These are phyloP conservation scores for Metschnikowia dekortorum DNA, from an alignment of 805 yeast species.

Conservation along the genomic window DNA sequence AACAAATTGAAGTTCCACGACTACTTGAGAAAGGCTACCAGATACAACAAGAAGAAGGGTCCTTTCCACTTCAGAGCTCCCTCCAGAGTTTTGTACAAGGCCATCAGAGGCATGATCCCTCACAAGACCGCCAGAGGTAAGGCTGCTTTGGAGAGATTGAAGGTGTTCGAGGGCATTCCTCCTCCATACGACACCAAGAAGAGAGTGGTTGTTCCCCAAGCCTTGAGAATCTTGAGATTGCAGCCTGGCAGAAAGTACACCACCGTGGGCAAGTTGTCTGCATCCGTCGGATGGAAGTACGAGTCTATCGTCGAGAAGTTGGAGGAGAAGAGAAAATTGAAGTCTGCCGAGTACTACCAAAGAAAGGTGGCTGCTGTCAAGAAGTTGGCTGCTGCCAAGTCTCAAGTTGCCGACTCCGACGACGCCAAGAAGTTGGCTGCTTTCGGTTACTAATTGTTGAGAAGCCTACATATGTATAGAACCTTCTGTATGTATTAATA, in stretches of 20 bases:
- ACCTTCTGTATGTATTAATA: conserved; percentile 15
- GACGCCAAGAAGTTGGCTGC: conserved; percentile 92
- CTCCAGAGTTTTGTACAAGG: conserved; percentile 99
- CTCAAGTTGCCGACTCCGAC: conserved; percentile 84
- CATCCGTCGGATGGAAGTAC: conserved; percentile 99
- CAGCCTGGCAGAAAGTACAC: conserved; percentile 99
- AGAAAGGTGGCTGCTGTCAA: conserved; percentile 95
- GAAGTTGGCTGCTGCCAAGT: conserved; percentile 84
- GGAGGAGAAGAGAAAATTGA: conserved; percentile 99
- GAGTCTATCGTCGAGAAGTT: conserved; percentile 94
- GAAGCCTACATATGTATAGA: conserved; percentile 12
- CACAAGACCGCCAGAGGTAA: conserved; percentile 99
- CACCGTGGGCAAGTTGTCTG: conserved; percentile 92
- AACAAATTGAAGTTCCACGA: conserved; percentile 99
- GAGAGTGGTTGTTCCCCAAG: conserved; percentile 99
- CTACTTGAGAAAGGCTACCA: conserved; percentile 98
- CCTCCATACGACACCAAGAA: conserved; percentile 99
- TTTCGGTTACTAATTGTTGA: conserved; percentile 81
- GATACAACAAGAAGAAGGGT: conserved; percentile 98
- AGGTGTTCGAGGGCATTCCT: conserved; percentile 99
- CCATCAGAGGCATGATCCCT: conserved; percentile 98
- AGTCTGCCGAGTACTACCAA: conserved; percentile 98
- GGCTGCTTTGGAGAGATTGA: conserved; percentile 98
- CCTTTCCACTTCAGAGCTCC: conserved; percentile 99
- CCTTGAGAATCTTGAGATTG: conserved; percentile 97